A percentile compares a stretch with the other conserved stretches of the same genome.
Conservation (phyloP, 768 basidiomycete genomes). For the Strobilomyces dryophilus region DNA sequence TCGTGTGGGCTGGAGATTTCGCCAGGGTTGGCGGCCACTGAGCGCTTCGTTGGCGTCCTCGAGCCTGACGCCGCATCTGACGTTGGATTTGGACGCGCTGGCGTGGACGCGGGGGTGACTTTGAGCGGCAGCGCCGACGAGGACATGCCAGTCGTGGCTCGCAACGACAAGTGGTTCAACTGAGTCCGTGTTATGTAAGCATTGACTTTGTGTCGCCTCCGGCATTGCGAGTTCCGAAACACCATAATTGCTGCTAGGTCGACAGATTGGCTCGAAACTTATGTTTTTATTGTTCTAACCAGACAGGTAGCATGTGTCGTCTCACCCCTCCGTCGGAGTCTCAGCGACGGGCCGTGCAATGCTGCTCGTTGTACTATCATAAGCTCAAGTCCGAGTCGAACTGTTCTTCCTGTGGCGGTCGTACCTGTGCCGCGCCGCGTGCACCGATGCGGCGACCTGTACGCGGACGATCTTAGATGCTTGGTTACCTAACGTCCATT, state of each 20-base stretch:
- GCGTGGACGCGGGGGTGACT: constrained; percentile 51
- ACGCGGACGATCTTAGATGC: constrained; percentile 6
- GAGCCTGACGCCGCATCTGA: constrained; percentile 21
- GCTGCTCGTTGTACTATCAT: not conserved
- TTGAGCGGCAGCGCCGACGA: constrained; percentile 68
- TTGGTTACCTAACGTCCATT: constrained; percentile 12
- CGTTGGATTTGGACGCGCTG: constrained; percentile 36
- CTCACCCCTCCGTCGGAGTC: not conserved
- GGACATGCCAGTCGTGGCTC: constrained; percentile 24
- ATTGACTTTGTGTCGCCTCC: constrained; percentile 5
- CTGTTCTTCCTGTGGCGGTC: not conserved
- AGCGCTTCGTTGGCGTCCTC: constrained; percentile 48
- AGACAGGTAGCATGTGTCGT: not conserved
- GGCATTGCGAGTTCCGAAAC: not conserved
- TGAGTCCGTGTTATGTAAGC: constrained; percentile 12
- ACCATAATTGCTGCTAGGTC: too few species aligned
- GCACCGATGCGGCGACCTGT: constrained; percentile 27
- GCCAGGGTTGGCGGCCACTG: constrained; percentile 33
- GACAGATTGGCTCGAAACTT: too few species aligned
- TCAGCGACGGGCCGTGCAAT: not conserved
- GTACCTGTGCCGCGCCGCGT: constrained; percentile 6
- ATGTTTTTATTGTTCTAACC: constrained; percentile 4
- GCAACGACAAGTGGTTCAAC: not conserved
- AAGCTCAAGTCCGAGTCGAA: too few species aligned
- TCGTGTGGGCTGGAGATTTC: constrained; percentile 94